Percentiles rank a stretch among this genome's conserved stretches.
Conservation (phyloP, 768 basidiomycete genomes). For the Auriculariales sp. region DNA sequence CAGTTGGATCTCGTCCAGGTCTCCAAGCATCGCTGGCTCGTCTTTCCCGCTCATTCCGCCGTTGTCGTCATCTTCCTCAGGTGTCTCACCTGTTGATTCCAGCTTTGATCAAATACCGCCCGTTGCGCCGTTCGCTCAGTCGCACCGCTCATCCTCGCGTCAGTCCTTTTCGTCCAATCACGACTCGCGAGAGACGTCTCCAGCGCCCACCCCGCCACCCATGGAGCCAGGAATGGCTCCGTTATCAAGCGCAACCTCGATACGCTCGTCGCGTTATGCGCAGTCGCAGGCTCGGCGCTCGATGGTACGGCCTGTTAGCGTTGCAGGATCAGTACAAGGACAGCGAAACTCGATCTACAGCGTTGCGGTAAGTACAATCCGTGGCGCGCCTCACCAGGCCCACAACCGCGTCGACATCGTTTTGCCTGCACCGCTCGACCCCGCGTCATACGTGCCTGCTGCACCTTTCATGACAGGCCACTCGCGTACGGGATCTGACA, state of each 20-base stretch:
- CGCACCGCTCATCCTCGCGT: not conserved
- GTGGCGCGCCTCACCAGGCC: conserved; percentile 47
- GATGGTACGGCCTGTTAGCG: too few species aligned
- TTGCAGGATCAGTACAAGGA: too few species aligned
- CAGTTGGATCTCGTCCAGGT: not conserved
- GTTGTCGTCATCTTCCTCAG: not conserved
- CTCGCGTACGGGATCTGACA: not conserved
- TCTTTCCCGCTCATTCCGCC: not conserved
- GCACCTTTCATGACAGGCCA: not conserved
- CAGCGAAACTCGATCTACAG: not conserved
- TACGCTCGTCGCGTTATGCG: too few species aligned
- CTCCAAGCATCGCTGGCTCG: not conserved
- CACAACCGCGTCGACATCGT: conserved; percentile 52
- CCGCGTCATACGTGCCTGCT: conserved; percentile 14
- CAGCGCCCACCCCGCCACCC: not conserved
- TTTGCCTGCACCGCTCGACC: conserved; percentile 49
- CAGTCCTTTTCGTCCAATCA: not conserved
- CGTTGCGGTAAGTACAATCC: conserved; percentile 12
- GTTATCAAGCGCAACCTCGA: too few species aligned
- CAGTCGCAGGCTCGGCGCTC: too few species aligned
- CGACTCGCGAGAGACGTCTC: not conserved
- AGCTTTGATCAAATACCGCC: too few species aligned
- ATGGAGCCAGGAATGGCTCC: too few species aligned
- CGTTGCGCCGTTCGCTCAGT: not conserved
- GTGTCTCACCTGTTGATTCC: not conserved